Evolutionary conservation across 805 yeast genomes (phyloP).

Genomic region (Zygosaccharomyces gambellarensis): DNA sequence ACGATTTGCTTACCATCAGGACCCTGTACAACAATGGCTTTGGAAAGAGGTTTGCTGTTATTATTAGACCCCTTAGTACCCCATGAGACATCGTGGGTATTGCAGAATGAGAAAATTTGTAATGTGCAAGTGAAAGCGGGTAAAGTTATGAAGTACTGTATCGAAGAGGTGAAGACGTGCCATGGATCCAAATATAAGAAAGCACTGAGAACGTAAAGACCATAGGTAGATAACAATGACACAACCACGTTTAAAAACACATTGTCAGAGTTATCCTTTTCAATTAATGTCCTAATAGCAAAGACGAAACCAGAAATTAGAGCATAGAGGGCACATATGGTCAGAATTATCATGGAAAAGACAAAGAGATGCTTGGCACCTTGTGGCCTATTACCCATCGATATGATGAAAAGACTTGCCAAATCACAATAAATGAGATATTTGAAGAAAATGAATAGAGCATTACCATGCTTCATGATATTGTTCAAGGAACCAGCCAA

Average conservation of each 20-base stretch:
- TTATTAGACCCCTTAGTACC: constrained; percentile 95
- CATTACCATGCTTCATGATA: constrained; percentile 64
- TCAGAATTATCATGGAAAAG: constrained; percentile 63
- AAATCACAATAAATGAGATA: constrained; percentile 77
- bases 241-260: constrained; percentile 74
- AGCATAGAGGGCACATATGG: constrained; percentile 77
- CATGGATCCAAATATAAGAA: constrained; percentile 88
- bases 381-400: constrained; percentile 97
- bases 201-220: constrained; percentile 78
- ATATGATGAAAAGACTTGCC: constrained; percentile 83
- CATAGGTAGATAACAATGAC: constrained; percentile 85
- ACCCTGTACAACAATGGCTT: constrained; percentile 74
- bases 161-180: constrained; percentile 84
- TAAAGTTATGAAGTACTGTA: constrained; percentile 82
- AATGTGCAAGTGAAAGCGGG: constrained; percentile 90
- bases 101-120: constrained; percentile 95
- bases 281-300: constrained; percentile 52
- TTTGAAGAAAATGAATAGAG: constrained; percentile 79
- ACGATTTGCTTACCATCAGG: constrained; percentile 82
- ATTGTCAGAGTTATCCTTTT: constrained; percentile 36
- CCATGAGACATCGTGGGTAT: constrained; percentile 98
- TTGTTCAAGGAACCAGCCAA: constrained; percentile 75
- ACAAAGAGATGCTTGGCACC: constrained; percentile 82
- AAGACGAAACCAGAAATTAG: constrained; percentile 78
- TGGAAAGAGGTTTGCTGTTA: constrained; percentile 64